These are phyloP conservation scores for Gastrodia elata DNA, from an alignment of 106 monocot species.

Conservation along the genomic window DNA sequence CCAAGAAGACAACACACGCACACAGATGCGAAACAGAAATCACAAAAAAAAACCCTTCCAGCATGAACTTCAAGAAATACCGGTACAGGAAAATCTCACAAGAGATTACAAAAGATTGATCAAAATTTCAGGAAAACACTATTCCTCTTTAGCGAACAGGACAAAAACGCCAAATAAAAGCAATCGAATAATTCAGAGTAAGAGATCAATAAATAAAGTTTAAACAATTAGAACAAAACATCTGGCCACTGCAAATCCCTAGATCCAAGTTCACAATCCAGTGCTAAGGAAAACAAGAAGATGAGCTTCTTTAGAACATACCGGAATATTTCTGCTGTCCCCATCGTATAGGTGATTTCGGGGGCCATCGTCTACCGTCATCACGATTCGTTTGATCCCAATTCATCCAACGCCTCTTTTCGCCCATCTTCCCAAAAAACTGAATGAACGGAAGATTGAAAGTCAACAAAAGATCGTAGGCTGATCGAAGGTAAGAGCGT, in stretches of 20 bases:
- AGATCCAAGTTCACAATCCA: not conserved
- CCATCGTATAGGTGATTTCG: conserved; percentile 1
- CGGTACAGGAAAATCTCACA: not conserved
- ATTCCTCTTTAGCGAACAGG: not conserved
- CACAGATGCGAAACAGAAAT: not conserved
- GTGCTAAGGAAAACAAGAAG: not conserved
- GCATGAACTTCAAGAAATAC: not conserved
- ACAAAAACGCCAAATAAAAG: not conserved
- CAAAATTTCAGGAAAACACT: not conserved
- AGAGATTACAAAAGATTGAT: not conserved
- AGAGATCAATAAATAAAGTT: not conserved
- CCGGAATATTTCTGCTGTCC: conserved; percentile 2
- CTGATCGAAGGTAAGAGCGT: not conserved
- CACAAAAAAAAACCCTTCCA: not conserved
- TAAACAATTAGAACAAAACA: not conserved
- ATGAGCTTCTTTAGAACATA: not conserved
- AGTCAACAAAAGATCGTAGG: not conserved
- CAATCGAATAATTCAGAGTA: not conserved
- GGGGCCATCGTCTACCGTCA: not conserved
- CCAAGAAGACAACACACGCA: not conserved
- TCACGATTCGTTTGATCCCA: conserved; percentile 3
- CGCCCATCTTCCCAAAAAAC: not conserved
- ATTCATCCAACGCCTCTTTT: conserved; percentile 5
- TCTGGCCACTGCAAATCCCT: not conserved
- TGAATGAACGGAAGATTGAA: not conserved